Base-by-base conservation (phyloP, 352 stramenopile genomes). In the Pythium dissotocum region DNA sequence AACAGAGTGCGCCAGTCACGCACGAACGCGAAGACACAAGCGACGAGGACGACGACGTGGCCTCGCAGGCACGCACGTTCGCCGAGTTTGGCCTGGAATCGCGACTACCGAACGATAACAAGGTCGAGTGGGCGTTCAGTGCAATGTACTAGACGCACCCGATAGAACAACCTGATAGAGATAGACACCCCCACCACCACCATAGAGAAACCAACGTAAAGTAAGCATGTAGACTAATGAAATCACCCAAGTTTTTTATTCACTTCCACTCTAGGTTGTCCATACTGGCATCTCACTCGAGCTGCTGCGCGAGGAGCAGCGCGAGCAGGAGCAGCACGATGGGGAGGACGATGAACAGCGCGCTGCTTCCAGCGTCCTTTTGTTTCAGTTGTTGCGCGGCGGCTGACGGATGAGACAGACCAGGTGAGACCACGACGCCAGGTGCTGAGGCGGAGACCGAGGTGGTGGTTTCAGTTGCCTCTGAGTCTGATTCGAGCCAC, bases 91-190 rank as follows among this genome's bases (percentile, higher is more conserved):
- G 81, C 16, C 75, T 91, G 36, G 87, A 95, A 57, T 71, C 67
- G 53, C 84, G 84, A 63, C 78, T 90, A 35, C 71, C 77, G 21
- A 76, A 81, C 21, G 74, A 75, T 35, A 79, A 80, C 62, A 85
- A 86, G 63, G 80, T 92, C 67, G 80, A 88, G 63, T 92, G 84
- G 84, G 82, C 84, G 4, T 92, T 90, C 67, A 92, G 84, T 42
- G 83, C 83, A 48, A 78, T 91, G 65, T 92, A 92, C 74, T 92
- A 88, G 60, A 30, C 42, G 32, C 65, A 5, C 58, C 61, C 62
- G 51, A 58, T 30, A 63, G 63, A 24, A 67, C 62, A 58, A 36
- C 6, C 40, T 40, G 30, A 62, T 55, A 68, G 35, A 67, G 59
- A 53, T 49, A 49, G 40, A 49, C 36, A 10, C 36, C 38, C 14